These are phyloP conservation scores for Boletus bicolor DNA, from an alignment of 768 basidiomycete genomes.

Conservation along the genomic window DNA sequence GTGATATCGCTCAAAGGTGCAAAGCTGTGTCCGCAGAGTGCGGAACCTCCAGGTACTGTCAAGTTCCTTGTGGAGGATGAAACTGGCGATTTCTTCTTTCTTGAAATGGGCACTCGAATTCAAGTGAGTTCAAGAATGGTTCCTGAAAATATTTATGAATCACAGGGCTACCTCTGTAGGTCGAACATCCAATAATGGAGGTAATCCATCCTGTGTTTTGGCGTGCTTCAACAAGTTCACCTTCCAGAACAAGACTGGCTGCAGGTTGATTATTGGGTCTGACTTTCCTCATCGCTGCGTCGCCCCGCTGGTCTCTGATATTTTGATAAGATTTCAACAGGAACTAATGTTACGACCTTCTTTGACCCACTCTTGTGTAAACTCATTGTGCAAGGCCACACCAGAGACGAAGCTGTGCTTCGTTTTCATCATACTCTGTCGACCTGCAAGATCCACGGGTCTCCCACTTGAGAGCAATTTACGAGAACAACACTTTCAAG, in stretches of 20 bases:
- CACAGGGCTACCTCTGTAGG: conserved; percentile 32
- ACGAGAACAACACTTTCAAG: conserved; percentile 37
- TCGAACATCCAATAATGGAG: conserved; percentile 72
- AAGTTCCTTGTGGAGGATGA: conserved; percentile 62
- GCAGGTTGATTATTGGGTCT: conserved; percentile 57
- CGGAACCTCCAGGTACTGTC: conserved; percentile 47
- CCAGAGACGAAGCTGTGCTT: conserved; percentile 44
- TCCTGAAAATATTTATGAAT: neutral
- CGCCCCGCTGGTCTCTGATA: neutral
- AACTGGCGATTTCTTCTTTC: conserved; percentile 56
- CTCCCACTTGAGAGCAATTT: conserved; percentile 49
- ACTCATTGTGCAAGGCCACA: conserved; percentile 48
- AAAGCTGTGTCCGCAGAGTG: no score
- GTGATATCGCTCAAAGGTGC: no score
- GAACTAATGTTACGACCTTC: conserved; percentile 47
- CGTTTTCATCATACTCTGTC: conserved; percentile 41
- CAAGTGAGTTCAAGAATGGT: conserved; percentile 35
- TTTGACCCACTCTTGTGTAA: conserved; percentile 63
- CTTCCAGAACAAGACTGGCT: conserved; percentile 47
- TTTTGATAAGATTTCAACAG: conserved; percentile 42
- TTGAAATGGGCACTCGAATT: conserved; percentile 71
- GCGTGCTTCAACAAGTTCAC: conserved; percentile 55
- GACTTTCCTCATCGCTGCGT: conserved; percentile 11
- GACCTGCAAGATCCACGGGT: conserved; percentile 47
- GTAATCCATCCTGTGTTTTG: conserved; percentile 54